Conservation (phyloP, 306 rosid species). For the Castanea sativa region DNA sequence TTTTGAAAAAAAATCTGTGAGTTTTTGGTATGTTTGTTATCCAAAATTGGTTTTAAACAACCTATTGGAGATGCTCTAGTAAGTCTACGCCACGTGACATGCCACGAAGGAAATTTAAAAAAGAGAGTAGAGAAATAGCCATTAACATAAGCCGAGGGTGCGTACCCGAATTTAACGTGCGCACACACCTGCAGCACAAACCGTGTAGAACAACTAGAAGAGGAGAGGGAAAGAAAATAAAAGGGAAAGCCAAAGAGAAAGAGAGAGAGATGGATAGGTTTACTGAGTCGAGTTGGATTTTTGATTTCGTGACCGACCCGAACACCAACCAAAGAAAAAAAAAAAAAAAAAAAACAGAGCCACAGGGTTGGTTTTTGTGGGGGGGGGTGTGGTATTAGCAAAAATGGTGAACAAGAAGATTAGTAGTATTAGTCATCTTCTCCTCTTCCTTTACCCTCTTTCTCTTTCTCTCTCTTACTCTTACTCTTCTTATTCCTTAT, state of each 20-base stretch:
- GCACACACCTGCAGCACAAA: slow-evolving; percentile 57
- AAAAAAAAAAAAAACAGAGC: slow-evolving; percentile 10
- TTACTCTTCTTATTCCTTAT: slow-evolving; percentile 11
- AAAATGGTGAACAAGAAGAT: slow-evolving; percentile 63
- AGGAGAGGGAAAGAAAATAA: slow-evolving; percentile 6
- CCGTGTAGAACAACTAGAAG: slow-evolving; percentile 29
- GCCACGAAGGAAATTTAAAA: too few relatives aligned
- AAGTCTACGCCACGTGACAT: too few relatives aligned
- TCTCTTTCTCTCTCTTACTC: slow-evolving; percentile 31
- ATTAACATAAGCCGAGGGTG: slow-evolving; percentile 16
- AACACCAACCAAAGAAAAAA: slow-evolving; percentile 1
- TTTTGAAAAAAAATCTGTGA: too few relatives aligned
- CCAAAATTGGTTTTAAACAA: too few relatives aligned
- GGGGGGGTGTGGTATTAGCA: slow-evolving; percentile 55
- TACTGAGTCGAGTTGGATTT: slow-evolving; percentile 39
- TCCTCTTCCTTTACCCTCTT: slow-evolving; percentile 34
- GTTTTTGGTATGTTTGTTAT: too few relatives aligned
- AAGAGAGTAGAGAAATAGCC: too few relatives aligned
- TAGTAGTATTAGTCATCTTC: slow-evolving; percentile 38
- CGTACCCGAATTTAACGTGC: slow-evolving; percentile 28
- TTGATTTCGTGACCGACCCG: slow-evolving; percentile 10
- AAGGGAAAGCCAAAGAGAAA: slow-evolving; percentile 16
- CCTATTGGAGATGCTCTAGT: too few relatives aligned
- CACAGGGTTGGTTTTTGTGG: slow-evolving; percentile 33
- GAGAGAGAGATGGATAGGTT: slow-evolving; percentile 22